A percentile compares a stretch with the other conserved stretches of the same genome.
Conservation (phyloP, 352 stramenopile genomes). For the Phytopythium boreale region DNA sequence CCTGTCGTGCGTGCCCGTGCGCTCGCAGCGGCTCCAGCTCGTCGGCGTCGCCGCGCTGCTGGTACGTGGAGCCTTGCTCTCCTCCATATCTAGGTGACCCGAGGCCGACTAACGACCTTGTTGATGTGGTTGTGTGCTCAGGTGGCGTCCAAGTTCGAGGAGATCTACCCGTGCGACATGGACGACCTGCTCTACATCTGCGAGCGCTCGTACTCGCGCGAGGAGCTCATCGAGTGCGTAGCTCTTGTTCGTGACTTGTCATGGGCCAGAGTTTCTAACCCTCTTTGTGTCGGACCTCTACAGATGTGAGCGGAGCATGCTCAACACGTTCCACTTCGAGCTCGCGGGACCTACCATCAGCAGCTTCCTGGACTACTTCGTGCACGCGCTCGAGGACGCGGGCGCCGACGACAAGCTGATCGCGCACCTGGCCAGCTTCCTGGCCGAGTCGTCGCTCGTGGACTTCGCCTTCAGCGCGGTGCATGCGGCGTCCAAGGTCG, state of each 20-base stretch:
- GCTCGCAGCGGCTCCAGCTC: conserved; percentile 95
- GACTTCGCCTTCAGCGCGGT: conserved; percentile 46
- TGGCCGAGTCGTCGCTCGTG: conserved; percentile 55
- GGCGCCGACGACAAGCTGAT: conserved; percentile 23
- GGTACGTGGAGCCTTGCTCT: conserved; percentile 1
- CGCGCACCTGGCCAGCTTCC: conserved; percentile 48
- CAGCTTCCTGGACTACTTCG: conserved; percentile 95
- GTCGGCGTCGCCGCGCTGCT: conserved; percentile 96
- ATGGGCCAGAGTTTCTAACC: too few species aligned
- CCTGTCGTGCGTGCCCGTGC: conserved; percentile 87
- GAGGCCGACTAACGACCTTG: too few species aligned
- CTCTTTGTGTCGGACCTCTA: too few species aligned
- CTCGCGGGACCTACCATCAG: conserved; percentile 95
- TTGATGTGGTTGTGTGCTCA: too few species aligned
- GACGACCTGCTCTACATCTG: conserved; percentile 98
- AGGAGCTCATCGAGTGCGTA: conserved; percentile 59
- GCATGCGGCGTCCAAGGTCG: conserved; percentile 48
- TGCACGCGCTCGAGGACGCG: conserved; percentile 71
- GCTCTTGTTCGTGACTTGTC: too few species aligned
- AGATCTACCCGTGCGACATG: conserved; percentile 98
- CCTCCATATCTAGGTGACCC: too few species aligned
- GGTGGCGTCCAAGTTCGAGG: conserved; percentile 98
- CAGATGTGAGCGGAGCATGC: conserved; percentile 89
- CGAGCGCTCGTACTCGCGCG: conserved; percentile 93
- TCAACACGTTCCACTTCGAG: conserved; percentile 95